Evolutionary conservation across 768 basidiomycete genomes (phyloP).

Genomic region (Tylopilus rubrobrunneus): DNA sequence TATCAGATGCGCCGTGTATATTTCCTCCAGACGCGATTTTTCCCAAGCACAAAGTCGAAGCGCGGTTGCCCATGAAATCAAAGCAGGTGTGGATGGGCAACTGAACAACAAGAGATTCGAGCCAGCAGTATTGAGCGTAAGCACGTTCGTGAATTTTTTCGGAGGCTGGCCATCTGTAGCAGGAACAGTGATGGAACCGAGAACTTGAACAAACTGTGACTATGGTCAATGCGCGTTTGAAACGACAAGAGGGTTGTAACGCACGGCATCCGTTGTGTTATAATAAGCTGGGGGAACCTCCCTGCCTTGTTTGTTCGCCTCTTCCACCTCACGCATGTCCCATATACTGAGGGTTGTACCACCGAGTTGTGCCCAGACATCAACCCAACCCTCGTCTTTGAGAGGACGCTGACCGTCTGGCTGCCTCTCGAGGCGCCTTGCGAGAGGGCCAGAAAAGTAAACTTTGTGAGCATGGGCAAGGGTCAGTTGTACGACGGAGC

Average conservation of each 20-base stretch:
- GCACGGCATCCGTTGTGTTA: constrained; percentile 83
- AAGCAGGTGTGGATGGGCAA: constrained; percentile 63
- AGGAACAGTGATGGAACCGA: constrained; percentile 70
- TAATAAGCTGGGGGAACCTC: constrained; percentile 87
- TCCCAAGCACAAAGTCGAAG: constrained; percentile 92
- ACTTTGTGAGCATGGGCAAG: constrained; percentile 79
- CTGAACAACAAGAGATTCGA: constrained; percentile 87
- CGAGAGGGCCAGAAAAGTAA: constrained; percentile 81
- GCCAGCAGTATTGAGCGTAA: constrained; percentile 92
- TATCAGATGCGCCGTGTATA: constrained; percentile 93
- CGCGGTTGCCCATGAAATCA: constrained; percentile 89
- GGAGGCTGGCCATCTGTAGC: constrained; percentile 45
- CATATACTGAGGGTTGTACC: constrained; percentile 88
- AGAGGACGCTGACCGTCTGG: constrained; percentile 66
- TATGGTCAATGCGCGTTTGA: constrained; percentile 7
- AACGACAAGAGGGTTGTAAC: constrained; percentile 28
- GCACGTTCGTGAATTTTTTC: constrained; percentile 68
- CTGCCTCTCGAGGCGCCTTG: constrained; percentile 72
- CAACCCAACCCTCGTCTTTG: constrained; percentile 77
- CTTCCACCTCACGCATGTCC: constrained; percentile 87
- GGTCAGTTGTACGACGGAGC: constrained; percentile 71
- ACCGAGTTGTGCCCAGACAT: constrained; percentile 87
- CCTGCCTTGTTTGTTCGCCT: constrained; percentile 71
- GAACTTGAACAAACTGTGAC: constrained; percentile 68
- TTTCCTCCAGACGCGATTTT: constrained; percentile 91